Base-by-base conservation (phyloP, 495 filamentous ascomycete genomes). In the Penicillium angulare region DNA sequence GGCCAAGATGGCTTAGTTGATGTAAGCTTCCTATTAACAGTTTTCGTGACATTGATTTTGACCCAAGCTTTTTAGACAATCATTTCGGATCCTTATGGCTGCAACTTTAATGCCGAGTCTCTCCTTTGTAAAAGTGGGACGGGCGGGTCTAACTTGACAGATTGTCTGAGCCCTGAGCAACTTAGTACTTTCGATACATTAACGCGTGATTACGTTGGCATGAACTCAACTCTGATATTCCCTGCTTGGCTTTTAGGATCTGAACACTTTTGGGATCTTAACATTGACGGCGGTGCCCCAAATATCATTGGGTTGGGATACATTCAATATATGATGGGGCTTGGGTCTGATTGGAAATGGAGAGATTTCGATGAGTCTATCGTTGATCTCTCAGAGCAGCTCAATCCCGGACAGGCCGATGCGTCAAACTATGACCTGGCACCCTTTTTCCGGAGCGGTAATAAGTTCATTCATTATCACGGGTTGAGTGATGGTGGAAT, bases 391-490 rank as follows among this genome's bases (percentile, higher is more conserved):
- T 61, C 68, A 7, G 60, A 66, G 15, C 55, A 57, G 17, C 53
- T 71, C 15, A 63, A 69, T 43, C 62, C 67, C 0, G 67, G 67
- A 12, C 57, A 60, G 54, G 68, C 54, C 54, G 78, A 73, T 5
- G 79, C 79, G 0, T 58, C 73, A 42, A 50, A 75, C 38, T 79
- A 71, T 57, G 70, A 80, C 50, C 60, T 84, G 38, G 57, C 70
- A 0, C 50, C 60, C 0, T 83, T 82, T 62, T 60, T 70, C 12
- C 48, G 60, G 7, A 65, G 65, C 21, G 79, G 79, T 5, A 78
- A 77, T 22, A 84, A 83, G 61, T 64, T 83, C 20, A 43, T 83
- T 45, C 60, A 75, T 35, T 83, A 83, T 58, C 80, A 83, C 50
- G 80, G 81, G 0, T 47, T 66, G 6, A 55, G 71, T 2, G 82